Conservation (phyloP, 805 yeast genomes). For the Wickerhamomyces rabaulensis region DNA sequence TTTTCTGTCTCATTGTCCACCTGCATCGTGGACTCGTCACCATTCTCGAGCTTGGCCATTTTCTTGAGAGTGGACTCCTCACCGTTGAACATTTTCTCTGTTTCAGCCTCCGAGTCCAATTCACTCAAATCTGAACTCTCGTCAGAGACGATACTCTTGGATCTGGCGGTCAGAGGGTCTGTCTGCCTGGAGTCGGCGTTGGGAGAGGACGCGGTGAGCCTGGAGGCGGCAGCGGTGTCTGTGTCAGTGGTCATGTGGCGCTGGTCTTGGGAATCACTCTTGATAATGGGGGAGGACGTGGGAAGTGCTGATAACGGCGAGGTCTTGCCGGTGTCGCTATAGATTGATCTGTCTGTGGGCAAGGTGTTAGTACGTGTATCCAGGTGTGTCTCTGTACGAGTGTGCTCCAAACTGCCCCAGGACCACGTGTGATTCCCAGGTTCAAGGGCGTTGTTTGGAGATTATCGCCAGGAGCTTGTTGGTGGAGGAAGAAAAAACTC, state of each 20-base stretch:
- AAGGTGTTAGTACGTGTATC: not conserved
- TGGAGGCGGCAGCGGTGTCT: conserved; percentile 1
- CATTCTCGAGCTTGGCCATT: conserved; percentile 27
- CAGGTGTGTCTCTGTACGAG: not conserved
- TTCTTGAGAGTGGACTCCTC: conserved; percentile 35
- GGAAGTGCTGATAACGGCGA: conserved; percentile 24
- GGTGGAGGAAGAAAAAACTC: conserved; percentile 1
- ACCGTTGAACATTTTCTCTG: conserved; percentile 70
- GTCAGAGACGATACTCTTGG: conserved; percentile 21
- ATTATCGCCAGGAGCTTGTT: not conserved
- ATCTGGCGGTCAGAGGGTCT: conserved; percentile 6
- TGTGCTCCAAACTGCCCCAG: no score
- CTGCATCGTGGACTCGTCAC: conserved; percentile 14
- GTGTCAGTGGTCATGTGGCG: conserved; percentile 4
- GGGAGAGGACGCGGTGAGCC: not conserved
- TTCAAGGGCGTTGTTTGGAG: not conserved
- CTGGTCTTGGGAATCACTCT: conserved; percentile 3
- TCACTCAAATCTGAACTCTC: conserved; percentile 46
- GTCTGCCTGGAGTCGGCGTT: not conserved
- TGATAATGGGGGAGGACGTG: conserved; percentile 19
- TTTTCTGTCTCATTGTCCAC: conserved; percentile 14
- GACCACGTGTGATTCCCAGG: not conserved
- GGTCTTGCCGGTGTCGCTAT: conserved; percentile 21
- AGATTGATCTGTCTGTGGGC: conserved; percentile 2
- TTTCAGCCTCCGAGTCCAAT: conserved; percentile 81